Base-by-base conservation (phyloP, 352 stramenopile genomes). In the Paralagenidium karlingii region DNA sequence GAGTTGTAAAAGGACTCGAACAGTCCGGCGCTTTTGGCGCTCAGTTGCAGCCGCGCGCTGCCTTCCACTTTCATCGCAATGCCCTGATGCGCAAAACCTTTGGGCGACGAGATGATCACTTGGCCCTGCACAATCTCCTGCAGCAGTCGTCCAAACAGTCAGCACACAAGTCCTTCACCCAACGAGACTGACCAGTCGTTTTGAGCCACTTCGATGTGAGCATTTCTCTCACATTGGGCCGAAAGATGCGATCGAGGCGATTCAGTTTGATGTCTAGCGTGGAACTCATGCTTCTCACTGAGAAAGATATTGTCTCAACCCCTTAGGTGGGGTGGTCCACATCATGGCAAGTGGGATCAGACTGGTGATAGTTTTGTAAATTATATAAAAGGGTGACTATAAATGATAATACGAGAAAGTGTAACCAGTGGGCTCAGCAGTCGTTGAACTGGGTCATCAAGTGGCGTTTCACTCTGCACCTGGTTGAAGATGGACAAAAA, bases 1-100 rank as follows among this genome's bases (percentile, higher is more conserved):
- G 64, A 58, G 34, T 76, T 90, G 57, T 86, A 84, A 38, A 88
- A 89, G 3, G 81, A 68, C 21, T 94, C 81, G 25, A 92, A 89
- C 8, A 92, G 50, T 0, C 81, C 77, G 1, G 71, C 55, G 40
- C 62, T 83, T 33, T 88, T 87, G 41, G 68, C 74, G 34, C 71
- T 89, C 15, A 94, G 41, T 31, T 92, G 78, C 38, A 94, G 49
- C 15, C 76, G 70, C 21, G 75, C 79, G 34, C 65, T 82, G 28
- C 78, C 81, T 24, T 92, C 70, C 15, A 92, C 76, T 34, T 81
- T 85, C 66, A 92, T 84, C 20, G 68, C 64, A 29, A 94, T 53
- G 19, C 76, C 75, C 38, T 83, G 67, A 43, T 92, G 79, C 11
- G 73, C 64, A 45, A 92, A 89, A 11, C 75, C 76, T 41, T 83